phyloP scores from a whole-genome alignment of 2,329 filamentous ascomycete species.

The Phaeophleospora eucalypticola region DNA sequence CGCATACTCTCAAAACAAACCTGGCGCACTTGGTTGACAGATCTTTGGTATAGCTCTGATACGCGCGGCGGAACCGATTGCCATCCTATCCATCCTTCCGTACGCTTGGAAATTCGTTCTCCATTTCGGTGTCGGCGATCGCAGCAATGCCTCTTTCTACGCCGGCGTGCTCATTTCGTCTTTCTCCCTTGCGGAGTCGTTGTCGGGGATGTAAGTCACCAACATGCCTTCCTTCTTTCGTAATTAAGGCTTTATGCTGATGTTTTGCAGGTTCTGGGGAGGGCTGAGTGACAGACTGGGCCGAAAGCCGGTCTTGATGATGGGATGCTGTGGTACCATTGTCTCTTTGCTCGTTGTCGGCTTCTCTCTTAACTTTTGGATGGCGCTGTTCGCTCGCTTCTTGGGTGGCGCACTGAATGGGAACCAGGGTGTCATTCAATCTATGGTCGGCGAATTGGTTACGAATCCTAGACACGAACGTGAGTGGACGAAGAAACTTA shows the following conservation, averaged over 20 bases:
- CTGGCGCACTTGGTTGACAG: too few relatives aligned
- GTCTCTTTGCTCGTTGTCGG: slow-evolving; percentile 79
- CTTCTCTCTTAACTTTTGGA: slow-evolving; percentile 76
- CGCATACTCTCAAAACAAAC: too few relatives aligned
- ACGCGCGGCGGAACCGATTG: slow-evolving; percentile 86
- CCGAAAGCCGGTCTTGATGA: slow-evolving; percentile 76
- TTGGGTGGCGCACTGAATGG: slow-evolving; percentile 82
- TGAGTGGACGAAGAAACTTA: slow-evolving; percentile 43
- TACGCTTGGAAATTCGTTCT: slow-evolving; percentile 85
- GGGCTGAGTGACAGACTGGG: slow-evolving; percentile 75
- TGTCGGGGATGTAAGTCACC: slow-evolving; percentile 65
- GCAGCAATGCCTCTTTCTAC: slow-evolving; percentile 78
- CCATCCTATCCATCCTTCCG: slow-evolving; percentile 87
- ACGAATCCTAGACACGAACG: slow-evolving; percentile 80
- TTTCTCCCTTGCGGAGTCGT: slow-evolving; percentile 75
- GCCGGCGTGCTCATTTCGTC: slow-evolving; percentile 83
- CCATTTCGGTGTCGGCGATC: slow-evolving; percentile 66
- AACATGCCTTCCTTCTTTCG: too few relatives aligned
- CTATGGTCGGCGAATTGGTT: slow-evolving; percentile 87
- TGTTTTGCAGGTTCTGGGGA: slow-evolving; percentile 63
- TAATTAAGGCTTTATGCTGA: not conserved
- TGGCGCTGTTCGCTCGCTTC: slow-evolving; percentile 71
- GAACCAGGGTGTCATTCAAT: slow-evolving; percentile 73
- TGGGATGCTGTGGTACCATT: slow-evolving; percentile 79
- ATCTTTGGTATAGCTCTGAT: slow-evolving; percentile 84